phyloP scores from a whole-genome alignment of 1,284 basidiomycete species.

The Ceratobasidium theobromae region DNA sequence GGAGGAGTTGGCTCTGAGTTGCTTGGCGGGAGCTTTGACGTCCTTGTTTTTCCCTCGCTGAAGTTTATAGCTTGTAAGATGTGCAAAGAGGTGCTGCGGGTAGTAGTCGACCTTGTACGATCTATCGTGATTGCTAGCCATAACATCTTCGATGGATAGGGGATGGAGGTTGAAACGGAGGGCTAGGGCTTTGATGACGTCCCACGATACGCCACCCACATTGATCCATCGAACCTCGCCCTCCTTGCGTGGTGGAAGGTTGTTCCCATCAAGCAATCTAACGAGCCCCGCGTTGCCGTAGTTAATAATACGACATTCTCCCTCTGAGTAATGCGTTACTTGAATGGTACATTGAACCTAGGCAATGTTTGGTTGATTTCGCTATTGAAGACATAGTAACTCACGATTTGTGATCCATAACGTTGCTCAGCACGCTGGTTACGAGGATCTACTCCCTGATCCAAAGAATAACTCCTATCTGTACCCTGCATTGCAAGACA shows the following conservation, averaged over 20 bases:
- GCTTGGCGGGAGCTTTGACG: neutral
- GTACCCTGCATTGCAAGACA: neutral
- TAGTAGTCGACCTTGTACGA: slow-evolving; percentile 34
- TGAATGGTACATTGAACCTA: slow-evolving; percentile 13
- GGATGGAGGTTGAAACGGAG: slow-evolving; percentile 33
- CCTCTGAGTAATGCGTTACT: slow-evolving; percentile 11
- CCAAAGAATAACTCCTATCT: neutral
- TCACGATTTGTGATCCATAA: slow-evolving; percentile 4
- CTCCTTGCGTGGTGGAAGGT: neutral
- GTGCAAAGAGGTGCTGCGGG: slow-evolving; percentile 31
- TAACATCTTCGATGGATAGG: slow-evolving; percentile 32
- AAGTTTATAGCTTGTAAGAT: slow-evolving; percentile 24
- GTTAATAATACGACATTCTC: neutral
- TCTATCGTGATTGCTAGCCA: slow-evolving; percentile 3
- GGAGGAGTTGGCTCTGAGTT: neutral
- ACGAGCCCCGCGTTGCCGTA: slow-evolving; percentile 7
- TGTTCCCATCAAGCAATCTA: neutral
- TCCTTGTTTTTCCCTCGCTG: neutral
- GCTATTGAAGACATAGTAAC: neutral
- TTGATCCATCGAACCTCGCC: slow-evolving; percentile 35
- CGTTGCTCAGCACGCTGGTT: slow-evolving; percentile 6
- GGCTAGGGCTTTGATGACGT: slow-evolving; percentile 33
- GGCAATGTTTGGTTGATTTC: neutral
- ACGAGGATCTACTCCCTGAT: slow-evolving; percentile 18
- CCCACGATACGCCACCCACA: slow-evolving; percentile 36